Percentiles rank a stretch among this genome's conserved stretches.
Conservation (phyloP, 1,284 basidiomycete species). For the Fomitopsis palustris region DNA sequence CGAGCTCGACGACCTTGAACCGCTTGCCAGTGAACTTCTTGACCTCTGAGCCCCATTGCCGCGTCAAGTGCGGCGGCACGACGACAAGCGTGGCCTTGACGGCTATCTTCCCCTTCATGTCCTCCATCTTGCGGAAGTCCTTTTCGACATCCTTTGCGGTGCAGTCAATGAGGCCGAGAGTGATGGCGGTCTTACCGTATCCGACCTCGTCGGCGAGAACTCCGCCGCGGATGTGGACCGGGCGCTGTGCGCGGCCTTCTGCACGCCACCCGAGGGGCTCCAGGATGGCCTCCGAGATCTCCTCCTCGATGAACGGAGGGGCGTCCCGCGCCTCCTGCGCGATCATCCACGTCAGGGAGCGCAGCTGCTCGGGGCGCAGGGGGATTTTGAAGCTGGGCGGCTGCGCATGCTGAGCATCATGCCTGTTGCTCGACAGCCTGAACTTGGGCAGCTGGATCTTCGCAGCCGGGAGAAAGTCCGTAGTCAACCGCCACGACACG, state of each 20-base stretch:
- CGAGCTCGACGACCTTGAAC: slow-evolving; percentile 70
- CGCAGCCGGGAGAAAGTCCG: slow-evolving; percentile 67
- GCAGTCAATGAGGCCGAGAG: slow-evolving; percentile 82
- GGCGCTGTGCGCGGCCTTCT: slow-evolving; percentile 83
- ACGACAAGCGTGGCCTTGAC: slow-evolving; percentile 81
- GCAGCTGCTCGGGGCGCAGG: slow-evolving; percentile 83
- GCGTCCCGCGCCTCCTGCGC: slow-evolving; percentile 68
- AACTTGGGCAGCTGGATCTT: slow-evolving; percentile 65
- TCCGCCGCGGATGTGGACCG: slow-evolving; percentile 78
- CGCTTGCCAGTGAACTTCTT: slow-evolving; percentile 72
- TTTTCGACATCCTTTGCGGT: slow-evolving; percentile 53
- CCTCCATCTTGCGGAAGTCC: slow-evolving; percentile 44
- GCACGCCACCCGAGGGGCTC: slow-evolving; percentile 89
- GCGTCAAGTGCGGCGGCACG: slow-evolving; percentile 87
- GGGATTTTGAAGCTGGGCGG: slow-evolving; percentile 75
- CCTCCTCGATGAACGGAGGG: slow-evolving; percentile 85
- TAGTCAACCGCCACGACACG: slow-evolving; percentile 81
- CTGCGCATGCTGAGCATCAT: slow-evolving; percentile 71
- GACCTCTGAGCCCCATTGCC: slow-evolving; percentile 89
- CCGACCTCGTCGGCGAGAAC: slow-evolving; percentile 96
- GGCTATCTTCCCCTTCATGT: slow-evolving; percentile 64
- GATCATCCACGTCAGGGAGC: slow-evolving; percentile 94
- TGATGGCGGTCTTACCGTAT: slow-evolving; percentile 96
- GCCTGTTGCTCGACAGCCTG: slow-evolving; percentile 73
- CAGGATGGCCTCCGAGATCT: slow-evolving; percentile 88